Conservation (phyloP, 305 asterid genomes). For the Rubia balearica region DNA sequence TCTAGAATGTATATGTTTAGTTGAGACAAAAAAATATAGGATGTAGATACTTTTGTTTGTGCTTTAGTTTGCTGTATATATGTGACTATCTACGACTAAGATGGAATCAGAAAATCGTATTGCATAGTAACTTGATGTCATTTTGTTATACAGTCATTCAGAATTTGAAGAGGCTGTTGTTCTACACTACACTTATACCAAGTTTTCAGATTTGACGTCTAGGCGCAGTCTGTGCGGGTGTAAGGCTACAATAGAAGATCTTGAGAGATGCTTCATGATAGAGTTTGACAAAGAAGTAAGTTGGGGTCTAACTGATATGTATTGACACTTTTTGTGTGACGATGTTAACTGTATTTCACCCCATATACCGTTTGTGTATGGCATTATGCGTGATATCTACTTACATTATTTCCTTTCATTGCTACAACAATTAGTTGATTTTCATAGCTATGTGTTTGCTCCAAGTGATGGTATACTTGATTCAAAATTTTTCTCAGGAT, state of each 20-base stretch:
- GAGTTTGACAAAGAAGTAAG: slow-evolving; percentile 53
- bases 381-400: no score
- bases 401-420: no score
- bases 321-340: background rate
- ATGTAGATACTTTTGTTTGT: no score
- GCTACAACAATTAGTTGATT: no score
- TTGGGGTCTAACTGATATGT: background rate
- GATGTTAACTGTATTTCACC: background rate
- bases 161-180: slow-evolving; percentile 49
- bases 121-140: background rate
- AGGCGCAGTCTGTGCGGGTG: slow-evolving; percentile 55
- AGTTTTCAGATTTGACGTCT: slow-evolving; percentile 55
- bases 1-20: background rate
- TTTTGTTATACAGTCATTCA: slow-evolving; percentile 17
- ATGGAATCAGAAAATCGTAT: background rate
- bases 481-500: background rate
- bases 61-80: no score
- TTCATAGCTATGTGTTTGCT: no score
- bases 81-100: background rate
- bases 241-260: slow-evolving; percentile 49
- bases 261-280: slow-evolving; percentile 45
- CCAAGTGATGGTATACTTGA: background rate
- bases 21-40: no score
- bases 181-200: slow-evolving; percentile 50
- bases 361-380: background rate